phyloP scores from a whole-genome alignment of 2,329 filamentous ascomycete genomes.

The Periconia digitata region DNA sequence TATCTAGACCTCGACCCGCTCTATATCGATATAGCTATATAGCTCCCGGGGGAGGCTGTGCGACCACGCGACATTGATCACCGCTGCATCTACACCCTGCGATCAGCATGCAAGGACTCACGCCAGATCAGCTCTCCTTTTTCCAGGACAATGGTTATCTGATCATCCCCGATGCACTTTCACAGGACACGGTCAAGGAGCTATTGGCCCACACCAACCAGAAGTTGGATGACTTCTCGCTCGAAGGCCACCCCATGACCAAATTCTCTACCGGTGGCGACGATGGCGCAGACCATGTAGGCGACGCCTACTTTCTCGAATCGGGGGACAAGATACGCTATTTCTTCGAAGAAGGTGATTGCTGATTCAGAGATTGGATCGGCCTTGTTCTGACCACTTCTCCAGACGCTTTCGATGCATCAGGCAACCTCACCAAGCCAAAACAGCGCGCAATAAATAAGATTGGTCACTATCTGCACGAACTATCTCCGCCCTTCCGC shows the following conservation, averaged over 20 bases:
- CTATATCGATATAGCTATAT: too few relatives aligned
- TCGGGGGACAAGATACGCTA: conserved; percentile 92
- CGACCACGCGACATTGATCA: background rate
- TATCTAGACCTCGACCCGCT: background rate
- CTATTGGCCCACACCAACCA: conserved; percentile 74
- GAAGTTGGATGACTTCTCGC: conserved; percentile 73
- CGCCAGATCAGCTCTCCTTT: conserved; percentile 66
- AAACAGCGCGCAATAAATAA: conserved; percentile 83
- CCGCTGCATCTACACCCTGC: background rate
- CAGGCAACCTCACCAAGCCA: conserved; percentile 70
- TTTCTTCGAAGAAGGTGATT: conserved; percentile 82
- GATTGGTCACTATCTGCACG: conserved; percentile 55
- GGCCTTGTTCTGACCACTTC: background rate
- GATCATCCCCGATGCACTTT: conserved; percentile 77
- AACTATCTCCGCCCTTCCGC: conserved; percentile 52
- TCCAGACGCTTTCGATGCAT: conserved; percentile 71
- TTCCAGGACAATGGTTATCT: conserved; percentile 89
- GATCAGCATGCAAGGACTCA: conserved; percentile 60
- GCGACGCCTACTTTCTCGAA: conserved; percentile 89
- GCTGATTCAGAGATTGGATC: background rate
- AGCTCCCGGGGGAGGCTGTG: too few relatives aligned
- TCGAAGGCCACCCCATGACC: conserved; percentile 88
- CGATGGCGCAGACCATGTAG: conserved; percentile 71
- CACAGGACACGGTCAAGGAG: conserved; percentile 62
- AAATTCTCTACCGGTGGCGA: conserved; percentile 85